phyloP scores from a whole-genome alignment of 1,284 basidiomycete species.

The Pseudozyma pruni region DNA sequence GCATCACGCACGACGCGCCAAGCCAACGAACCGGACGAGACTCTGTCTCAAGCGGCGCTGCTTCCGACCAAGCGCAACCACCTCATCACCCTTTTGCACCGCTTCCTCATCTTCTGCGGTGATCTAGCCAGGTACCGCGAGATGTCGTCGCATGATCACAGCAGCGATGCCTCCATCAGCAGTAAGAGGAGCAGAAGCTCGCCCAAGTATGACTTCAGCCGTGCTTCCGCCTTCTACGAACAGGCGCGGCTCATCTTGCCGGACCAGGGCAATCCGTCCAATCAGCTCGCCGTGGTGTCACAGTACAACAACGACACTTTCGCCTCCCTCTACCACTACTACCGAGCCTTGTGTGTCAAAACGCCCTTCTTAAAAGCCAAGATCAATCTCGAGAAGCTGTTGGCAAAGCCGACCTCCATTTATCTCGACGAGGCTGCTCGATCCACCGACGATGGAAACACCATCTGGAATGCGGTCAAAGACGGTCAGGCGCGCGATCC shows the following conservation, averaged over 20 bases:
- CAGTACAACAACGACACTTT: conserved; percentile 86
- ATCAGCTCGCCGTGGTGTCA: conserved; percentile 92
- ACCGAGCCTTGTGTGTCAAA: conserved; percentile 86
- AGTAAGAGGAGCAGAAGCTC: conserved; percentile 13
- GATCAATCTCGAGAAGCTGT: conserved; percentile 79
- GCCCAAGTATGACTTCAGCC: conserved; percentile 51
- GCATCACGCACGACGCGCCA: conserved; percentile 34
- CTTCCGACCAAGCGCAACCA: conserved; percentile 52
- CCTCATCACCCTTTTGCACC: conserved; percentile 75
- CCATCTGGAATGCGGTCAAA: conserved; percentile 28
- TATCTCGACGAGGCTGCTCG: conserved; percentile 33
- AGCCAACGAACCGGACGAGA: conserved; percentile 40
- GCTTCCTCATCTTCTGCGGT: conserved; percentile 88
- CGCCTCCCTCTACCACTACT: conserved; percentile 83
- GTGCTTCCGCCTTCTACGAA: conserved; percentile 58
- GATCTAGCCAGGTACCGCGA: conserved; percentile 94
- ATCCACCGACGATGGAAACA: conserved; percentile 10
- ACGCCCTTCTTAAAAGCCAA: conserved; percentile 87
- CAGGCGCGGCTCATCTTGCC: conserved; percentile 61
- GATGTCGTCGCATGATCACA: conserved; percentile 72
- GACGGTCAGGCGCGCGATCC: conserved; percentile 27
- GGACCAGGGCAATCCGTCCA: conserved; percentile 78
- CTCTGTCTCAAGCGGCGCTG: conserved; percentile 38
- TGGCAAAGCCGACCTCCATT: conserved; percentile 44
- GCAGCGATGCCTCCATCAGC: conserved; percentile 11